Conservation (phyloP, 2,329 filamentous ascomycete species). For the Colletotrichum sp. region DNA sequence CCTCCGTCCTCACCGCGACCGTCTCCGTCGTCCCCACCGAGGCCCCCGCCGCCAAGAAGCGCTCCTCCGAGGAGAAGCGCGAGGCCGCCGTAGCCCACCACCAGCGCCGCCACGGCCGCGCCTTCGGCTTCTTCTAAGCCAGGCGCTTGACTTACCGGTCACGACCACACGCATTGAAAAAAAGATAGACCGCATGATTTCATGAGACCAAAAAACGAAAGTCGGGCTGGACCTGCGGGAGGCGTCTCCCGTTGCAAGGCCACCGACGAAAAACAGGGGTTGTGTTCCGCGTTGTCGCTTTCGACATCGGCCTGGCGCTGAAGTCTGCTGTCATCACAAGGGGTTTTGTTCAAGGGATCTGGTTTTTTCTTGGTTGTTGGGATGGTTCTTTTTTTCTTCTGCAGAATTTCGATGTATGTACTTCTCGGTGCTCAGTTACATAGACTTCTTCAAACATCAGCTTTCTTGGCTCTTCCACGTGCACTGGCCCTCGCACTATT, state of each 20-base stretch:
- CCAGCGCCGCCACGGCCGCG: conserved; percentile 2
- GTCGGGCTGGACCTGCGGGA: not conserved
- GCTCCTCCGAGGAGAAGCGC: not conserved
- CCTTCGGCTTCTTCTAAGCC: not conserved
- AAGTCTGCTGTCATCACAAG: not conserved
- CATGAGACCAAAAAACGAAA: not conserved
- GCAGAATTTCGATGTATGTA: not conserved
- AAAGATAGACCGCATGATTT: not conserved
- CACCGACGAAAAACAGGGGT: not conserved
- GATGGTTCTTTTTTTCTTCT: not conserved
- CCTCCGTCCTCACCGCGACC: conserved; percentile 18
- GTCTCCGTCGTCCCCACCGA: conserved; percentile 12
- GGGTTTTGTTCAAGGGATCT: not conserved
- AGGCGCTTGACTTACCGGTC: not conserved
- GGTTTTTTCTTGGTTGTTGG: not conserved
- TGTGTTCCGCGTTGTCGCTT: not conserved
- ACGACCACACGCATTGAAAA: not conserved
- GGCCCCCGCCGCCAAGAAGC: not conserved
- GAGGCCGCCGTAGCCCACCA: not conserved
- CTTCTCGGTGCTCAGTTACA: not conserved
- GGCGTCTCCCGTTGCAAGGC: not conserved
- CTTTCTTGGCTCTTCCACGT: not conserved
- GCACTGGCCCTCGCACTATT: not conserved
- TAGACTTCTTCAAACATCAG: not conserved
- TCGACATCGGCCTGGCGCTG: not conserved